A percentile compares a stretch with the other conserved stretches of the same genome.
phyloP scores from a whole-genome alignment of 768 basidiomycete species.

The Fibroporia radiculosa region DNA sequence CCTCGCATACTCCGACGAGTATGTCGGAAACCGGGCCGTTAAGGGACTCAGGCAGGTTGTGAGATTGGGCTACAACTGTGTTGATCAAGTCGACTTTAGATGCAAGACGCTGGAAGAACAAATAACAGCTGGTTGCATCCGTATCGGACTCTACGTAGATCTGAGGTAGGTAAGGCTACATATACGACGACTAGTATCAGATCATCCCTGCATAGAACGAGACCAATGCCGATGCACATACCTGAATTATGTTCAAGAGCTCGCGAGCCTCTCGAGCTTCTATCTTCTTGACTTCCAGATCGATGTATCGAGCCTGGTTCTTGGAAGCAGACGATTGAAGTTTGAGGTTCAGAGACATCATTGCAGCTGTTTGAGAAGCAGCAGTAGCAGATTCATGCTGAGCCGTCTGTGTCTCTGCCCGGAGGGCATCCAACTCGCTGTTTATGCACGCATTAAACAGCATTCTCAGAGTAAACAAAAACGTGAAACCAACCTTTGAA shows the following conservation, averaged over 20 bases:
- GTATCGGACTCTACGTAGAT: constrained; percentile 84
- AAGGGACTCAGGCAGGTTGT: constrained; percentile 80
- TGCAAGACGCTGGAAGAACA: constrained; percentile 89
- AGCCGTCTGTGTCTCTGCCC: constrained; percentile 78
- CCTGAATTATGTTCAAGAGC: constrained; percentile 77
- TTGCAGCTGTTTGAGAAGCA: constrained; percentile 82
- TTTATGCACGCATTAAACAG: background rate
- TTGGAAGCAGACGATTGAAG: constrained; percentile 87
- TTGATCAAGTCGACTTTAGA: constrained; percentile 86
- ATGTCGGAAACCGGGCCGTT: constrained; percentile 75
- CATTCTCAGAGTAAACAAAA: background rate
- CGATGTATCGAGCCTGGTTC: constrained; percentile 84
- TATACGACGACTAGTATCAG: too few species aligned
- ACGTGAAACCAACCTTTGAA: constrained; percentile 58
- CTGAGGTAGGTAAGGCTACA: constrained; percentile 84
- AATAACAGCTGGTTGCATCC: constrained; percentile 81
- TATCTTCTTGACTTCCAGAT: constrained; percentile 79
- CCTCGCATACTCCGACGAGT: constrained; percentile 94
- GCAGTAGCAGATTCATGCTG: constrained; percentile 78
- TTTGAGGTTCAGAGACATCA: constrained; percentile 92
- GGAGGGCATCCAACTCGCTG: constrained; percentile 82
- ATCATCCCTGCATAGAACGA: background rate
- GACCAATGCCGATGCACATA: constrained; percentile 21
- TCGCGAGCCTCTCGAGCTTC: constrained; percentile 81
- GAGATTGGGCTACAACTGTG: constrained; percentile 70